These are phyloP conservation scores for Penicillium paneum DNA, from an alignment of 2,329 filamentous ascomycete species.

Conservation along the genomic window DNA sequence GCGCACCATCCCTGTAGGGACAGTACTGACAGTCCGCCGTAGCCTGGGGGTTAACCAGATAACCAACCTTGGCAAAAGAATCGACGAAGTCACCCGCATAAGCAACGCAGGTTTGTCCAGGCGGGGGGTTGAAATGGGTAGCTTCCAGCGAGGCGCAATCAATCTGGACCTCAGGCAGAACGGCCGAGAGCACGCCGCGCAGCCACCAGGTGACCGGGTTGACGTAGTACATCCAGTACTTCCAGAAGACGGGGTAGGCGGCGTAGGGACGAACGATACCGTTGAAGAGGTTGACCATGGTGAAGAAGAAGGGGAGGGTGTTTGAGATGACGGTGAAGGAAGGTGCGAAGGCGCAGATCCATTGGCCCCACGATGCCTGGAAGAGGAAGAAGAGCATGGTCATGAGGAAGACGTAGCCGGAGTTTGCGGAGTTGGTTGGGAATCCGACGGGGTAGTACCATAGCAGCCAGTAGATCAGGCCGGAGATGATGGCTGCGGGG, in stretches of 20 bases:
- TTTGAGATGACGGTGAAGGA: conserved; percentile 76
- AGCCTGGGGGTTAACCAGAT: conserved; percentile 61
- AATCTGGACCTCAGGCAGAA: conserved; percentile 53
- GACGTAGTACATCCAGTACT: conserved; percentile 67
- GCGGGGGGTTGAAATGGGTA: conserved; percentile 63
- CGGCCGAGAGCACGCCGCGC: conserved; percentile 64
- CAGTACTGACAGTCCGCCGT: conserved; percentile 66
- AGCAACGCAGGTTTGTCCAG: conserved; percentile 59
- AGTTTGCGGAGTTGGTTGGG: conserved; percentile 60
- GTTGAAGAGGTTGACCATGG: conserved; percentile 73
- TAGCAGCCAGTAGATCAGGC: conserved; percentile 66
- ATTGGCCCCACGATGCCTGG: conserved; percentile 73
- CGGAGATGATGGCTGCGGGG: conserved; percentile 63
- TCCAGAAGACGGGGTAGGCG: conserved; percentile 66
- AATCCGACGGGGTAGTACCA: conserved; percentile 77
- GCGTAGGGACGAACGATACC: conserved; percentile 69
- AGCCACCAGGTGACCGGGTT: conserved; percentile 72
- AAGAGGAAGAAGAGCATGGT: conserved; percentile 74
- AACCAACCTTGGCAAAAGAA: conserved; percentile 51
- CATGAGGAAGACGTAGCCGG: conserved; percentile 78
- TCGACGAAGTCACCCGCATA: conserved; percentile 63
- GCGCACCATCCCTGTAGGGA: conserved; percentile 60
- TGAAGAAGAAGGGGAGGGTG: conserved; percentile 74
- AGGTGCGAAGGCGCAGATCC: conserved; percentile 79
- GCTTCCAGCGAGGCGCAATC: conserved; percentile 56